Evolutionary conservation across 768 basidiomycete species (phyloP).

Genomic region (Mrakia hoshinonis): DNA sequence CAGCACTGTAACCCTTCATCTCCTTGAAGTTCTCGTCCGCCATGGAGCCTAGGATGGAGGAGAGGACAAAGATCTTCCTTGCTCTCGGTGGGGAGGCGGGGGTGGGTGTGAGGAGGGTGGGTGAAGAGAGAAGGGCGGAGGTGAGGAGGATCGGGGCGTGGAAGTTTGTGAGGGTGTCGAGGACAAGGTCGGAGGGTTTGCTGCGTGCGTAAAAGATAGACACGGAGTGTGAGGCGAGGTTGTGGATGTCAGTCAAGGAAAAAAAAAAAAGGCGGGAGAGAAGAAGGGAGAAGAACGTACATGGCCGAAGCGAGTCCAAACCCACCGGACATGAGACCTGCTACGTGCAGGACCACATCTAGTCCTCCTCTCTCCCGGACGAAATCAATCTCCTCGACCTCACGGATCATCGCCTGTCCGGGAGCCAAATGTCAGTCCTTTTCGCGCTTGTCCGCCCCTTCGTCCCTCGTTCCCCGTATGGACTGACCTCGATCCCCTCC

Average conservation of each 20-base stretch:
- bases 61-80: not conserved
- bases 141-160: conserved; percentile 10
- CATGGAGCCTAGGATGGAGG: not conserved
- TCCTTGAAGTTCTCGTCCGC: not conserved
- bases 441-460: not conserved
- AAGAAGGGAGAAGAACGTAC: not conserved
- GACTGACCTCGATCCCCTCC: not conserved
- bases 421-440: not conserved
- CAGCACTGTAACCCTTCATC: conserved; percentile 1
- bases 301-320: not conserved
- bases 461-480: not conserved
- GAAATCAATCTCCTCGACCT: not conserved
- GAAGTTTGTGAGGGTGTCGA: not conserved
- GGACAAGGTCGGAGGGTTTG: not conserved
- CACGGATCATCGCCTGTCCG: not conserved
- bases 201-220: not conserved
- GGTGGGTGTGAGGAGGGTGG: not conserved
- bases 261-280: not conserved
- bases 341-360: not conserved
- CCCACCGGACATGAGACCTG: not conserved
- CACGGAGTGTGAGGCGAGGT: too few species aligned
- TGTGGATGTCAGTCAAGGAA: not conserved
- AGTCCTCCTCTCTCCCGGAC: not conserved
- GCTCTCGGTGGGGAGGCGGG: not conserved
- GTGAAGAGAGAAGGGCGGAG: not conserved